Base-by-base conservation (phyloP, 345 rosid genomes). In the Xanthoceras sorbifolium region DNA sequence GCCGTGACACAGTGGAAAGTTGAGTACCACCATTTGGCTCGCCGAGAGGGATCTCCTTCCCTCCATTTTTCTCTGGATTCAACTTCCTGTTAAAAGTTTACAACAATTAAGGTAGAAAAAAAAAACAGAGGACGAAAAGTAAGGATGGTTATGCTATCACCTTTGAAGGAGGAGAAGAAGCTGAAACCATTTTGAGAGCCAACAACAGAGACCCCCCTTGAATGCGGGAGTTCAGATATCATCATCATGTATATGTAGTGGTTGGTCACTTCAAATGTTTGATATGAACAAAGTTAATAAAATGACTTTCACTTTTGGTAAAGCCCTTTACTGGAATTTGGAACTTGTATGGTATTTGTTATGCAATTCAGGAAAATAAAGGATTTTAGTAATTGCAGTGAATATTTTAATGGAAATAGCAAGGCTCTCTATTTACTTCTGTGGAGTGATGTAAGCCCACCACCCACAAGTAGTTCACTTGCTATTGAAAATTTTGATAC, bases 21-120 rank as follows among this genome's bases (percentile, higher is more conserved):
- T 66, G 99, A 92, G 82, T 90, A 90, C 99, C 98, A 93, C 99
- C 99, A 95, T 86, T 90, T 93, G 60, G 98, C 98, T 40, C 83
- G 87, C 66, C 99, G 92, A 74, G 82, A 40, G 0, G 88, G 83
- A 64, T 89, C 92, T 61, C 50, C 89, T 68, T 80, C 91, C 55
- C 62, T 64, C 96, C 98, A 89, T 92, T 89, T 92, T 71, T 84
- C 85, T 9, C 20, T 55, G 44, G 84, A 72, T 60, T 76, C 84
- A 23, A 79, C 81, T 83, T 87, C 94, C 93, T 94, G 81, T 65
- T 5, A 69, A 74, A 61, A 17, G 60, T 23, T 40, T 25, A 29
- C 26, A 40, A 17, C 23, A 7, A 69, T 6, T 12, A 75, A 52
- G 69, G 46, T 20, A n/a, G 32, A 50, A 54, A 52, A 8, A 18